phyloP scores from a whole-genome alignment of 2,329 filamentous ascomycete species.

The Trichoderma semiorbis region DNA sequence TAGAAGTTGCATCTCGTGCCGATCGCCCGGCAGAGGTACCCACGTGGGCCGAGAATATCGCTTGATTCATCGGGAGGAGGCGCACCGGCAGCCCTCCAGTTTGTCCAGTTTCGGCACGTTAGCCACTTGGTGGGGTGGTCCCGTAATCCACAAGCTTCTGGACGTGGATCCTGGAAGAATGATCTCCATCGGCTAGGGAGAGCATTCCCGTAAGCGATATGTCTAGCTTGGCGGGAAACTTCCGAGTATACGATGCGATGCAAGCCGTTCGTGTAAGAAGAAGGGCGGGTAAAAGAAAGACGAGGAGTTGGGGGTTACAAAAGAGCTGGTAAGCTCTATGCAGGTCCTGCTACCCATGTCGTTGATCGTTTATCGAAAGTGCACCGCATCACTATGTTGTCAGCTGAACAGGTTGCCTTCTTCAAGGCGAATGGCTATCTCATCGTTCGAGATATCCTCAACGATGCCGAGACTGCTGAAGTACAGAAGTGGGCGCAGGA shows the following conservation, averaged over 20 bases:
- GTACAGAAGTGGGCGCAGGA: slow-evolving; percentile 3
- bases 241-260: neutral
- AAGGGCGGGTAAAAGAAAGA: neutral
- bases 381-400: neutral
- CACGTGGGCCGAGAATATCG: neutral
- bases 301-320: neutral
- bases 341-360: neutral
- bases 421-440: neutral
- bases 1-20: neutral
- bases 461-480: neutral
- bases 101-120: neutral
- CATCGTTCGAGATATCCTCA: neutral
- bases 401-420: neutral
- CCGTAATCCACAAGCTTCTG: neutral
- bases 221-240: neutral
- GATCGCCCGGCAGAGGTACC: neutral
- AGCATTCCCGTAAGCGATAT: neutral
- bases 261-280: neutral
- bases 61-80: slow-evolving; percentile 13
- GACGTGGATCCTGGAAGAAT: neutral
- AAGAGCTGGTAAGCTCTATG: neutral
- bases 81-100: neutral
- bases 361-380: neutral
- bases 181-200: neutral
- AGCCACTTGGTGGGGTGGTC: neutral